Evolutionary conservation across 495 filamentous ascomycete genomes (phyloP), one percentile per base, ranked within the genome.

Genomic region (Neurospora sp.): DNA sequence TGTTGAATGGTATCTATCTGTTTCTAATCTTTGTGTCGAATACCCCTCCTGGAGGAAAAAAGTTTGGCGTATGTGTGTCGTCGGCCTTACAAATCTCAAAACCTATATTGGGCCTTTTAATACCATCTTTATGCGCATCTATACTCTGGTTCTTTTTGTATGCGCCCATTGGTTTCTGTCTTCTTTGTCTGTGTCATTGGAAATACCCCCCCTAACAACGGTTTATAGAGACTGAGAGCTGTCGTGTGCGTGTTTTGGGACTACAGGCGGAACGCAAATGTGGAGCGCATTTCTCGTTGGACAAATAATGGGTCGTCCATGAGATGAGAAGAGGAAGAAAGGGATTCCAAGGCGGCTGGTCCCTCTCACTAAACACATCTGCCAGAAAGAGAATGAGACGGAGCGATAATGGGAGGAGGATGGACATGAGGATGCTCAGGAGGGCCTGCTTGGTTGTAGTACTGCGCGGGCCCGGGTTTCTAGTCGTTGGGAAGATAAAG

Each of bases 171-270:
- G 71, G 72, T 72, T 53, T 22, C 69, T 75, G 68, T 71, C 72
- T 68, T 71, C 35, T 53, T 53, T 70, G 40, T 65, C 40, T 70
- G 3, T 72, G 20, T 70, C 44, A 72, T 74, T 70, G 59, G 74
- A 74, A 76, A 74, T 76, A 74, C 74, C 74, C 74, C 74, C 20
- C 40, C 18, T 20, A 42, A 41, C 31, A 27, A 59, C 48, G 20
- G 10, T 22, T 59, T 45, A 73, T 75, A 76, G 71, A 76, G 71
- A 76, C 70, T 73, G 71, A 45, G 53, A 68, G 70, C 69, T 68
- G 70, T 59, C 12, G 20, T 53, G 20, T 59, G 2, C 27, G 4
- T 10, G 48, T 59, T 53, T 22, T 59, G 48, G 48, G 10, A 59
- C 35, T 37, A 37, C 20, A 27, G 20, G 48, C 10, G 20, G 48